Percentiles rank a stretch among this genome's conserved stretches.
These are phyloP conservation scores for Penicillium ochrochloron DNA, from an alignment of 495 filamentous ascomycete genomes.

Conservation along the genomic window DNA sequence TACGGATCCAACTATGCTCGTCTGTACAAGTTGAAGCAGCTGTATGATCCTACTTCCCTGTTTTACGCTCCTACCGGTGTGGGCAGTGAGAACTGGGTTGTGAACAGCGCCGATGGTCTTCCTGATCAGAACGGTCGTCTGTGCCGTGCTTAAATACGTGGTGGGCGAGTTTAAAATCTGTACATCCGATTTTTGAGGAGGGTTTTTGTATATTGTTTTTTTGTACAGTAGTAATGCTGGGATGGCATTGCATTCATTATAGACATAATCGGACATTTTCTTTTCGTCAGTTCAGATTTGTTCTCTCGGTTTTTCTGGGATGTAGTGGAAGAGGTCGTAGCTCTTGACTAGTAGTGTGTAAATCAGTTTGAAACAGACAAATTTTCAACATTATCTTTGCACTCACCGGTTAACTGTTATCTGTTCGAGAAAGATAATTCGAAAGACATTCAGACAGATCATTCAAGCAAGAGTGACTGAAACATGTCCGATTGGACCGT, in stretches of 20 bases:
- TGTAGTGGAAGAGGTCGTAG: too few relatives aligned
- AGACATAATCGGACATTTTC: constrained; percentile 5
- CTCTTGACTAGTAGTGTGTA: too few relatives aligned
- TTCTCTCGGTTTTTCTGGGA: not conserved
- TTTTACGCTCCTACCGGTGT: constrained; percentile 61
- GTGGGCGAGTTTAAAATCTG: not conserved
- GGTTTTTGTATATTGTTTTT: not conserved
- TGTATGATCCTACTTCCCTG: constrained; percentile 57
- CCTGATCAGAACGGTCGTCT: constrained; percentile 42
- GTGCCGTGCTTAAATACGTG: constrained; percentile 31
- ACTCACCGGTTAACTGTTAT: too few relatives aligned
- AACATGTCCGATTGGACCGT: too few relatives aligned
- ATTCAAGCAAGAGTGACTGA: too few relatives aligned
- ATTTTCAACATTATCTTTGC: too few relatives aligned
- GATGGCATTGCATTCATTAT: not conserved
- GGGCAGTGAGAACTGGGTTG: constrained; percentile 57
- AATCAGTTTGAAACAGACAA: too few relatives aligned
- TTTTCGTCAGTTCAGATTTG: not conserved
- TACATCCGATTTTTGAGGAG: not conserved
- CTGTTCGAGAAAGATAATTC: too few relatives aligned
- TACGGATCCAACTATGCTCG: constrained; percentile 61
- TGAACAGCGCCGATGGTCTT: constrained; percentile 35
- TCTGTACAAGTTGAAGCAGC: constrained; percentile 55
- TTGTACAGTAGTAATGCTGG: constrained; percentile 1
- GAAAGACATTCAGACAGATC: too few relatives aligned